These are phyloP conservation scores for Nigrospora sphaerica DNA, from an alignment of 2,329 filamentous ascomycete species.

Conservation along the genomic window DNA sequence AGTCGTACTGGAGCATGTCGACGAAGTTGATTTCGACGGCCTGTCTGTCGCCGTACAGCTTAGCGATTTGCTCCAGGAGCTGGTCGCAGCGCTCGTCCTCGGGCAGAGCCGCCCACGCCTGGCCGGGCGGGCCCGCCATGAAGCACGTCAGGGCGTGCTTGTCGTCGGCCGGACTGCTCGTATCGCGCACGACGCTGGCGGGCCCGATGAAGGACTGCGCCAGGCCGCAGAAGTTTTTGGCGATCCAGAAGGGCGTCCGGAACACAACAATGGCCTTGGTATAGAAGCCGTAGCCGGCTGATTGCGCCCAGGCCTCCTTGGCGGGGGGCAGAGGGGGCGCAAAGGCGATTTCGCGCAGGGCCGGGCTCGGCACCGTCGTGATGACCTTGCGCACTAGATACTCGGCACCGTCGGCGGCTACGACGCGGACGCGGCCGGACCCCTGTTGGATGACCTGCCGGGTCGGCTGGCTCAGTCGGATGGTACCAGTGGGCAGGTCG, in stretches of 20 bases:
- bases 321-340: conserved; percentile 32
- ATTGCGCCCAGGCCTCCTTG: conserved; percentile 28
- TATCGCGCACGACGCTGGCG: conserved; percentile 37
- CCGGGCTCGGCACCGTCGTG: conserved; percentile 37
- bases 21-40: conserved; percentile 17
- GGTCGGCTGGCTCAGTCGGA: conserved; percentile 24
- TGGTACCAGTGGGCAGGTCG: conserved; percentile 17
- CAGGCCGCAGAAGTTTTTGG: conserved; percentile 34
- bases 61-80: conserved; percentile 18
- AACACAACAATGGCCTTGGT: conserved; percentile 42
- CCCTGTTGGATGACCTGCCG: conserved; percentile 18
- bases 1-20: conserved; percentile 26
- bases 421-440: conserved; percentile 10
- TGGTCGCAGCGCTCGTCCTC: conserved; percentile 9
- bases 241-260: conserved; percentile 28
- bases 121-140: conserved; percentile 26
- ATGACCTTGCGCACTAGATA: conserved; percentile 37
- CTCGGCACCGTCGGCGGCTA: conserved; percentile 15
- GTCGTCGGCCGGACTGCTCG: conserved; percentile 16
- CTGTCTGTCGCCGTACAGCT: conserved; percentile 11
- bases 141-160: conserved; percentile 32
- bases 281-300: conserved; percentile 36
- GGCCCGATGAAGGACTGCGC: conserved; percentile 38
- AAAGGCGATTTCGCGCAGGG: conserved; percentile 38
- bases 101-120: conserved; percentile 19